Conservation (phyloP, 169 alveolate genomes). For the Plasmodium relictum region DNA sequence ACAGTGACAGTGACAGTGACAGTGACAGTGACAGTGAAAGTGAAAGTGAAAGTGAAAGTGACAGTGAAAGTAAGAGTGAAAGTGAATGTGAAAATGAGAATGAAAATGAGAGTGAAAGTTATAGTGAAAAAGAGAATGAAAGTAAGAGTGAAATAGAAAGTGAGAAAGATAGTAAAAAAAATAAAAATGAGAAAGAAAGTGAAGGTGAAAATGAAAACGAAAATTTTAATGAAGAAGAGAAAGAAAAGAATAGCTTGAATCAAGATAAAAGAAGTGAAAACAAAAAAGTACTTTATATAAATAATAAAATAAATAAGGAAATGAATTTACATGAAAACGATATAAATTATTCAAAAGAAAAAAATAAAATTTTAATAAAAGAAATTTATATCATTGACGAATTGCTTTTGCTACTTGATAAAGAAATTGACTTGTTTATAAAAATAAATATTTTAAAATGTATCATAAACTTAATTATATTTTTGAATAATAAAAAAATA, state of each 20-base stretch:
- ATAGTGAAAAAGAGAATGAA: not conserved
- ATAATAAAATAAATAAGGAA: not conserved
- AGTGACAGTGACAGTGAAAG: not conserved
- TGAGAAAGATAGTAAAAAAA: not conserved
- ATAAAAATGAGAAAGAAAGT: not conserved
- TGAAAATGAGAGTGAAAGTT: not conserved
- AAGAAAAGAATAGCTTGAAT: not conserved
- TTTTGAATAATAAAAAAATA: conserved; percentile 27
- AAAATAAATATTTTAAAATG: conserved; percentile 41
- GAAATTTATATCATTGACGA: conserved; percentile 64
- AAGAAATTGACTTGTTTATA: conserved; percentile 25
- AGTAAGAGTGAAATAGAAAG: not conserved
- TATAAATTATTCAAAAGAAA: not conserved
- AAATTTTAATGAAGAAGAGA: not conserved
- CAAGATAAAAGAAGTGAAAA: too few relatives aligned
- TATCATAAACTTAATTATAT: conserved; percentile 35
- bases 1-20: not conserved
- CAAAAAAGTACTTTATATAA: too few relatives aligned
- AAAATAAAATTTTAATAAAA: not conserved
- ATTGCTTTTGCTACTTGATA: conserved; percentile 33
- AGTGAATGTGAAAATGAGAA: not conserved
- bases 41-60: not conserved
- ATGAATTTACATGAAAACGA: not conserved
- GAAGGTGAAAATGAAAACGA: not conserved
- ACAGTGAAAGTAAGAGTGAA: not conserved